A percentile compares a stretch with the other conserved stretches of the same genome.
phyloP scores from a whole-genome alignment of 768 basidiomycete genomes.

The Hortiboletus flavorubellus region DNA sequence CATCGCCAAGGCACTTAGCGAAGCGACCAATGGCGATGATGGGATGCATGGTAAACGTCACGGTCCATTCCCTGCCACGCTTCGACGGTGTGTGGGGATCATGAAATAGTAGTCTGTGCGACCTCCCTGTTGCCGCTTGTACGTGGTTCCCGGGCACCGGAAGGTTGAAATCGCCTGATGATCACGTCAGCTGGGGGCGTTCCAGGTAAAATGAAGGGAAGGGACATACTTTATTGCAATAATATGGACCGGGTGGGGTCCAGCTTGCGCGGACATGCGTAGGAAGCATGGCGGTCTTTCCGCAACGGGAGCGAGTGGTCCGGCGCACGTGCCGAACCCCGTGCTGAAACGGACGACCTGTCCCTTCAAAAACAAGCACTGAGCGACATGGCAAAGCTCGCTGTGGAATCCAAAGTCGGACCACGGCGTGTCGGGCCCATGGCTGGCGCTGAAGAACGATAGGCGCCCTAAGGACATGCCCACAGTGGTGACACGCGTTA shows the following conservation, averaged over 20 bases:
- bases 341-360: neutral
- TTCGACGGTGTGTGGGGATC: conserved; percentile 23
- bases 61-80: conserved; percentile 28
- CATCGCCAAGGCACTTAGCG: conserved; percentile 28
- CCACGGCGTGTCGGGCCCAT: neutral
- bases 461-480: neutral
- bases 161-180: conserved; percentile 13
- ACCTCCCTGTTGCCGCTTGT: conserved; percentile 21
- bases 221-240: conserved; percentile 12
- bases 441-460: neutral
- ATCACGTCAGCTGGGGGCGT: conserved; percentile 26
- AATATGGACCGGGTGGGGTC: conserved; percentile 11
- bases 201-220: conserved; percentile 23
- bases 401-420: neutral
- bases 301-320: neutral
- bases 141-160: conserved; percentile 26
- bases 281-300: conserved; percentile 21
- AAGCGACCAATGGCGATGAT: conserved; percentile 29
- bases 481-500: conserved; percentile 3
- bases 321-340: conserved; percentile 12
- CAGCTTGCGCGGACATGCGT: conserved; percentile 26
- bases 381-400: neutral
- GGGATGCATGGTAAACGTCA: conserved; percentile 21
- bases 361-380: neutral
- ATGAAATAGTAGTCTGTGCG: conserved; percentile 13